Base-by-base conservation (phyloP, 2,329 filamentous ascomycete species). In the Acrocalymma vagum region DNA sequence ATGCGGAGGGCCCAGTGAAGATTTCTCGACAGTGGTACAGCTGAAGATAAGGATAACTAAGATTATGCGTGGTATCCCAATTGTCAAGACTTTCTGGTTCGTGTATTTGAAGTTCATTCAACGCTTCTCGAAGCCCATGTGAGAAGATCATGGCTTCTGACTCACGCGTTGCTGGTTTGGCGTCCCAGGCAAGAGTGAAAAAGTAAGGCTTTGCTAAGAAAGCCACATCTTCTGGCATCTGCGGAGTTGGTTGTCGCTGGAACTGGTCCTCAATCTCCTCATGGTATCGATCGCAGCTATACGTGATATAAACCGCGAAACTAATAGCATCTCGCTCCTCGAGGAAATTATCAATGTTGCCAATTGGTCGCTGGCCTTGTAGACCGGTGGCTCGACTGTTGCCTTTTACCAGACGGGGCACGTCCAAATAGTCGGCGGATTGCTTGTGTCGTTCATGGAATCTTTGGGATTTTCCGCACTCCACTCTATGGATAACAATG, bases 401-500 rank as follows among this genome's bases (percentile, higher is more conserved):
- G 6, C 18, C 16, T 18, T 21, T n/a, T 9, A 31, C 16, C 9
- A 40, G 29, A 22, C 37, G 24, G n/a, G 37, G 37, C 3, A 40
- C 37, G 15, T 40, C 37, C 5, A 18, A 11, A 23, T 27, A 33
- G 17, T 40, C 9, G 11, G 5, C 6, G 3, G 11, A 9, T 9
- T 6, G 4, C 9, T 9, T 14, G 10, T 40, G 37, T 4, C 15
- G 5, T 4, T 28, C 21, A 16, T 29, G 26, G 13, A 8, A 24
- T 22, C 21, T 23, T 7, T 6, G 8, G 18, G 22, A 15, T 29
- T 24, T 17, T 28, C 15, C 14, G 14, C 38, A 42, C 7, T 16
- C 25, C 14, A 42, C 38, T 9, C 38, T 29, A 23, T 42, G 38
- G 10, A 42, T 16, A 9, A 29, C 14, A 14, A 42, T 18, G 17